These are phyloP conservation scores for Trifolium subterraneum DNA, from an alignment of 306 rosid species.

Conservation along the genomic window DNA sequence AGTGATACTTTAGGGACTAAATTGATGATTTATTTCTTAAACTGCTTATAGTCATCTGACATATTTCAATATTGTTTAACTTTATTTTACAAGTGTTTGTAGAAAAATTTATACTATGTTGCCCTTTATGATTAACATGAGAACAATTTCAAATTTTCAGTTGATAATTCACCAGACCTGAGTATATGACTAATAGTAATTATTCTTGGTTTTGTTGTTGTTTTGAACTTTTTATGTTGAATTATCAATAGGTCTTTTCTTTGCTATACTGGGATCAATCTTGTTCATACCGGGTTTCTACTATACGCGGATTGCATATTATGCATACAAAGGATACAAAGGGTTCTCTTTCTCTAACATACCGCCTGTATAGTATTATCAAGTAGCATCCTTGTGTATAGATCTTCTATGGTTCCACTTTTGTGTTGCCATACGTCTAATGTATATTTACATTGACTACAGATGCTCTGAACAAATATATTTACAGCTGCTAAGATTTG, in stretches of 20 bases:
- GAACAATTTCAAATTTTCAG: no score
- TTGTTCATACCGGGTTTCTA: constrained; percentile 93
- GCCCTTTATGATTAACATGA: background rate
- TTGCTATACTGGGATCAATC: constrained; percentile 76
- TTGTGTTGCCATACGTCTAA: background rate
- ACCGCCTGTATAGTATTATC: constrained; percentile 69
- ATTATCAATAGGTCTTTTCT: constrained; percentile 55
- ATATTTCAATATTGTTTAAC: background rate
- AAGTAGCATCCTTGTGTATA: constrained; percentile 36
- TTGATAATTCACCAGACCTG: no score
- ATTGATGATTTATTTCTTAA: background rate
- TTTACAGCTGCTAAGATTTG: constrained; percentile 3
- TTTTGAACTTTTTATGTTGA: background rate
- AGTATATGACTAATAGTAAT: background rate
- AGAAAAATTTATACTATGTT: background rate
- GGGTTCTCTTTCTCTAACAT: constrained; percentile 93
- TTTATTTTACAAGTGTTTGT: background rate
- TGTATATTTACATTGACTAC: constrained; percentile 37
- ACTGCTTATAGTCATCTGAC: background rate
- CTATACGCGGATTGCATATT: constrained; percentile 93
- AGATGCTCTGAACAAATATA: constrained; percentile 29
- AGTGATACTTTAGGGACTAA: no score
- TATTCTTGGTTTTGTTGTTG: background rate
- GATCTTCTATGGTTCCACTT: background rate
- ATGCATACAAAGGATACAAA: constrained; percentile 88